Conservation (phyloP, 306 rosid genomes). For the Pueraria montana region DNA sequence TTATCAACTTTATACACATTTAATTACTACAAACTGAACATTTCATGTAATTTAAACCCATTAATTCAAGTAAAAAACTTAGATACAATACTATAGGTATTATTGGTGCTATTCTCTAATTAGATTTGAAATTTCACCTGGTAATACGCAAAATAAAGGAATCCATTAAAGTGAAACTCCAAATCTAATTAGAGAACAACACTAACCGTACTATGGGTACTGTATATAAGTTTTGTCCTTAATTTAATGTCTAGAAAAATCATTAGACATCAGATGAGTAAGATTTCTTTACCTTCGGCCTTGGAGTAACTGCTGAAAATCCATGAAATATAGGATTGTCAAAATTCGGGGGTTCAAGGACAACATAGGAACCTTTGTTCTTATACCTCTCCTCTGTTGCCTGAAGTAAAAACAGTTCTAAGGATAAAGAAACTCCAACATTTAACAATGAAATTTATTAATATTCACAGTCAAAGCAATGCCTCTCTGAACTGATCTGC, state of each 20-base stretch:
- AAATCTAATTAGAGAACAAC: no score
- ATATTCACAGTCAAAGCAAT: neutral
- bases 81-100: no score
- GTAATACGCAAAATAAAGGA: no score
- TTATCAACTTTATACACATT: neutral
- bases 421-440: slow-evolving; percentile 19
- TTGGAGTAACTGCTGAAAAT: slow-evolving; percentile 79
- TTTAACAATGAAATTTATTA: neutral
- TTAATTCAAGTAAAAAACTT: no score
- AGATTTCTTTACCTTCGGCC: slow-evolving; percentile 71
- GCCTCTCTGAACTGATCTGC: slow-evolving; percentile 5
- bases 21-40: slow-evolving; percentile 17
- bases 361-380: slow-evolving; percentile 86
- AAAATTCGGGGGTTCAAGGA: slow-evolving; percentile 78
- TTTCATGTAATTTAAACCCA: slow-evolving; percentile 20
- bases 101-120: no score
- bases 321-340: slow-evolving; percentile 78
- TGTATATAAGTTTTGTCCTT: no score
- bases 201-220: no score
- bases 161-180: no score
- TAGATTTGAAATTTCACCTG: no score
- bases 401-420: slow-evolving; percentile 53
- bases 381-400: slow-evolving; percentile 75
- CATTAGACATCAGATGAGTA: slow-evolving; percentile 16
- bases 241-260: slow-evolving; percentile 5